Base-by-base conservation (phyloP, 2,329 filamentous ascomycete genomes). In the Pseudogymnoascus sp. region DNA sequence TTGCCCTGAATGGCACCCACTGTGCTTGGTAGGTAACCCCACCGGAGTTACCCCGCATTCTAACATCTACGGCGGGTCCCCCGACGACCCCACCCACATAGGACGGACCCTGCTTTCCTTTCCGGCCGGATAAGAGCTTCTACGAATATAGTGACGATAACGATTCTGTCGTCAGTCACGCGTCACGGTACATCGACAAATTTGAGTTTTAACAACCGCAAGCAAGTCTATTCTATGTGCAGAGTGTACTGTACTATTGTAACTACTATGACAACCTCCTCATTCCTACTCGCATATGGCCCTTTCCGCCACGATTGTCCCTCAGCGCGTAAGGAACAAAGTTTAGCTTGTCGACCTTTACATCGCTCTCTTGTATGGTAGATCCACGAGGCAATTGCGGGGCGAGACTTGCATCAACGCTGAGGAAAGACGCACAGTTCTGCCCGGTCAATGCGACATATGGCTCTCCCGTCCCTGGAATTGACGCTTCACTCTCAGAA, bases 321-420 rank as follows among this genome's bases (percentile, higher is more conserved):
- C 82, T 73, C 63, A 83, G 76, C 68, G 81, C 82, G 66, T 84
- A 85, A 18, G 82, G 82, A 49, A 85, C 73, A 69, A 84, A 83
- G 1, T 75, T 70, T 43, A 85, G 70, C 3, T 78, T 59, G n/a
- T 62, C 63, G 8, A 73, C 36, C 68, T 65, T 59, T 18, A 67
- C 64, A 46, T 72, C 67, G 37, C 67, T 69, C 60, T 68, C 66
- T 43, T 59, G 46, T 6, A 9, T 11, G 1, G 21, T 11, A 16
- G 8, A 25, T 8, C 28, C 61, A 59, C 28, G 5, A 5, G 62
- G 12, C 6, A 65, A 18, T 46, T 64, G 18, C 1, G 65, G 65
- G 14, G 28, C 62, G 11, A 64, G 25, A n/a, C 38, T 18, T 11
- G 36, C 62, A 14, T 63, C 53, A 9, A 66, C 49, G 3, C n/a